Base-by-base conservation (phyloP, 2,329 filamentous ascomycete genomes). In the Colletotrichum sp. region DNA sequence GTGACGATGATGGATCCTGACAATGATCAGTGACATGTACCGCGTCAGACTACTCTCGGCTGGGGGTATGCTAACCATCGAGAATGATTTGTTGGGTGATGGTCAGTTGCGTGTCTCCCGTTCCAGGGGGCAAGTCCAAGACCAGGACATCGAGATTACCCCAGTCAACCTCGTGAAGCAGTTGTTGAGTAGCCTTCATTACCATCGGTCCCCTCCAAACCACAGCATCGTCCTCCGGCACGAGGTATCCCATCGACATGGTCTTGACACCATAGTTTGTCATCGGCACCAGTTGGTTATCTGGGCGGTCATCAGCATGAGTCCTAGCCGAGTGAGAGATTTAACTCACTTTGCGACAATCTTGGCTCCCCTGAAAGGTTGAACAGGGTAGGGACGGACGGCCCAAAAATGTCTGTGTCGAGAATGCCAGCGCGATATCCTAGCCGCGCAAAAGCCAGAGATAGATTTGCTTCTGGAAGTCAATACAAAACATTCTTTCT, bases 181-280 rank as follows among this genome's bases (percentile, higher is more conserved):
- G 92, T 82, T 99, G 97, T 79, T 98, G 96, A 78, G 99, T 90
- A 0, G 97, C 97, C 82, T 98, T 99, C 90, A 98, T 97, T 16
- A 98, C 95, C 96, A 99, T 98, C 4, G 98, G 90, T 0, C 97
- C 97, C 67, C 97, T 92, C 97, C 97, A 99, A 36, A 97, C 96
- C 18, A 99, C 94, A 0, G 96, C 95, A 7, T 95, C 94, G 13
- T 92, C 90, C 78, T 95, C 93, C 24, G 91, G 91, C 2, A 98
- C 92, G 1, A 99, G 90, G 78, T 98, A 98, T 66, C 97, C 97
- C 95, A 99, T 98, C 0, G 96, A 98, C 97, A 99, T 99, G 70
- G 96, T 97, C 85, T 97, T 97, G 72, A 99, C 91, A 55, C 97
- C 97, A 87, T 98, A 98, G 82, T 98, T 98, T 26, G 94, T 96